Base-by-base conservation (phyloP, 2,329 filamentous ascomycete genomes). In the Paraphaeosphaeria sporulosa region DNA sequence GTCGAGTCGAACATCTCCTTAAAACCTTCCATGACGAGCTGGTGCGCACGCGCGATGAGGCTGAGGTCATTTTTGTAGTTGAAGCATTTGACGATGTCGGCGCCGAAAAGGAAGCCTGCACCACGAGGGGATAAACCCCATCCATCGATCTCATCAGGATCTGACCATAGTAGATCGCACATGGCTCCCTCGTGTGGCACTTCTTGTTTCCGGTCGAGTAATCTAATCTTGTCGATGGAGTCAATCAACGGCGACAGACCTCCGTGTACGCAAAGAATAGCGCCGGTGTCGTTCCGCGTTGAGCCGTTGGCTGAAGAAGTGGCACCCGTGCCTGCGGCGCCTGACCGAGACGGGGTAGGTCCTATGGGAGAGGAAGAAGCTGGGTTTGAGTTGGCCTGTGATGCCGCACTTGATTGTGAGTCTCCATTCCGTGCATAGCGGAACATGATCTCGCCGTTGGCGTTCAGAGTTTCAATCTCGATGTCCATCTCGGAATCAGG, bases 1-100 rank as follows among this genome's bases (percentile, higher is more conserved):
- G 89, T 92, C 15, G 89, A 90, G 75, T 74, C 72, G 73, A 98
- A 99, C 94, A 98, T 98, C 21, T 98, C 95, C 81, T 98, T 98
- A 79, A 97, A 99, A 0, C 95, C 95, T 77, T 99, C 95, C 95
- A 98, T 99, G 65, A 99, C 95, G 23, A 99, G 88, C 78, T 99
- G 95, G 76, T 99, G 95, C 0, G 95, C 95, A 57, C 95, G 88
- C 19, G 94, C 95, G 66, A 99, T 95, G 55, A 99, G 85, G 23
- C 90, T 93, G 30, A 99, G 85, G 73, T 97, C 92, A 77, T 99
- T 99, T 59, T 89, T 87, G 79, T 97, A 90, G 80, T 98, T 99
- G 82, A 99, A 99, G 27, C 67, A 89, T 72, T 95, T 96, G 72
- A 98, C 94, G 59, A 98, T 98, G 75, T 97, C 94, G 3, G 92